A percentile compares a stretch with the other conserved stretches of the same genome.
phyloP scores from a whole-genome alignment of 331 rosid species.

The Malus hybrid region DNA sequence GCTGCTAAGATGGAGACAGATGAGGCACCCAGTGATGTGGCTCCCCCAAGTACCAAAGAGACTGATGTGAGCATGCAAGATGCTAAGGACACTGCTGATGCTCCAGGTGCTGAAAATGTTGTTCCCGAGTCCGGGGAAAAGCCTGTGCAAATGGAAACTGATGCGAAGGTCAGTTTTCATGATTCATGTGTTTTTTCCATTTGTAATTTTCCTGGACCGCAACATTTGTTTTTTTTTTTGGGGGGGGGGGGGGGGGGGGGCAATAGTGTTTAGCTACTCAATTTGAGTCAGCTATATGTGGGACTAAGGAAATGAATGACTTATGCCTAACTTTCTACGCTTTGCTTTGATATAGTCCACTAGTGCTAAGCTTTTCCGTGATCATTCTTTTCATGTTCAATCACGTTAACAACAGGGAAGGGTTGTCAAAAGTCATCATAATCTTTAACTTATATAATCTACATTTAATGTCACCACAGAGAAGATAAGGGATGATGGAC shows the following conservation, averaged over 20 bases:
- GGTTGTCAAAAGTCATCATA: neutral
- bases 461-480: no score
- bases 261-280: neutral
- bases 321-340: neutral
- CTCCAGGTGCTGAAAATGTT: conserved; percentile 50
- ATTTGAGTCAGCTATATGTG: neutral
- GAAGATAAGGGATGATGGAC: neutral
- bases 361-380: neutral
- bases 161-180: conserved; percentile 48
- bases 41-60: conserved; percentile 38
- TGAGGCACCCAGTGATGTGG: conserved; percentile 42
- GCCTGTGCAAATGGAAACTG: conserved; percentile 81
- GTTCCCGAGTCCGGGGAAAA: conserved; percentile 59
- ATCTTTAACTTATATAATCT: neutral
- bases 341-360: neutral
- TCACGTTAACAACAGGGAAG: neutral
- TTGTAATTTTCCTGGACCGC: neutral
- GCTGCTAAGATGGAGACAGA: conserved; percentile 71
- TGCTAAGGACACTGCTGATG: conserved; percentile 46
- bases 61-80: conserved; percentile 78
- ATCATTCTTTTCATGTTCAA: neutral
- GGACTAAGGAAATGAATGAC: neutral
- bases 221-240: no score
- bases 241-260: no score
- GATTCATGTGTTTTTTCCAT: neutral